A percentile compares a stretch with the other conserved stretches of the same genome.
Evolutionary conservation across 2,329 filamentous ascomycete species (phyloP).

Genomic region (Trematosphaeria pertusa): DNA sequence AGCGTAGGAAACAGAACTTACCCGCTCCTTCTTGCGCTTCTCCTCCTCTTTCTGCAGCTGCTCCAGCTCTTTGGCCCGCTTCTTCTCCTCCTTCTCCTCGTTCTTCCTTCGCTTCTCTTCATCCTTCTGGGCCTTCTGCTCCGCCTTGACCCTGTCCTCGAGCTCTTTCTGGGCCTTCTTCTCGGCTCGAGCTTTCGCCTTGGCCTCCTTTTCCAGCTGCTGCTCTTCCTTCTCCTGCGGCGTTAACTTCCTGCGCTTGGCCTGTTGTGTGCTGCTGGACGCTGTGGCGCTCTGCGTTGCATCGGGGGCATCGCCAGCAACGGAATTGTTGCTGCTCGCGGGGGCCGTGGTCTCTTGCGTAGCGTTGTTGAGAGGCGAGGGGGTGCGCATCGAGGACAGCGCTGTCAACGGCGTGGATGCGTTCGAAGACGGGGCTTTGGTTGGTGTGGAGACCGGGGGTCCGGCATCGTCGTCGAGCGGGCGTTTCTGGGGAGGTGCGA

Average conservation of each 20-base stretch:
- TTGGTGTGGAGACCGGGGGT: constrained; percentile 35
- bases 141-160: constrained; percentile 45
- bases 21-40: constrained; percentile 46
- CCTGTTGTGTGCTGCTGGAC: constrained; percentile 35
- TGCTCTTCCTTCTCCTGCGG: constrained; percentile 51
- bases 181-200: constrained; percentile 42
- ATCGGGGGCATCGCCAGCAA: constrained; percentile 9
- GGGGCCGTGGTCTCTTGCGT: constrained; percentile 19
- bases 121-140: constrained; percentile 51
- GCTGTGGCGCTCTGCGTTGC: constrained; percentile 15
- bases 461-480: constrained; percentile 37
- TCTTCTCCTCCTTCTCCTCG: constrained; percentile 47
- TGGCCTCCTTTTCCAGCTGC: constrained; percentile 47
- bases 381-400: constrained; percentile 40
- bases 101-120: constrained; percentile 56
- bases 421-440: constrained; percentile 32
- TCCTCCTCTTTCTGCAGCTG: constrained; percentile 51
- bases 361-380: constrained; percentile 33
- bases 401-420: constrained; percentile 40
- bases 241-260: constrained; percentile 54
- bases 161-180: constrained; percentile 44
- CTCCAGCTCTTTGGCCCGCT: constrained; percentile 53
- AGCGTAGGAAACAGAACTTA: constrained; percentile 42
- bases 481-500: constrained; percentile 40
- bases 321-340: constrained; percentile 20